Evolutionary conservation across 495 filamentous ascomycete species (phyloP).

Genomic region (Penicillium odoratum): DNA sequence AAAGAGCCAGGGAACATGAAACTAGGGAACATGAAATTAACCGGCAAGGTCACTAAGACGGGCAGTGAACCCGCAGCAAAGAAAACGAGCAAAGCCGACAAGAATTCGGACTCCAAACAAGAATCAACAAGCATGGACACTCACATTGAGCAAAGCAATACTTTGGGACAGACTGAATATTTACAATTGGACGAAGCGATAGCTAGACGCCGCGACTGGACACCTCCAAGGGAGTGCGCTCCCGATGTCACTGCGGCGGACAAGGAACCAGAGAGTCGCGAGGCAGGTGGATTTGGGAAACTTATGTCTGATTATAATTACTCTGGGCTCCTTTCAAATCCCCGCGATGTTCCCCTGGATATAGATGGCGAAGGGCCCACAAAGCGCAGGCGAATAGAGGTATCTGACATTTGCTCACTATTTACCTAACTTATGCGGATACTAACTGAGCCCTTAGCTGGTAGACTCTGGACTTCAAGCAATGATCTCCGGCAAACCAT

Average conservation of each 20-base stretch:
- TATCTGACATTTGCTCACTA: slow-evolving; percentile 15
- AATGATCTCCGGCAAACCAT: slow-evolving; percentile 9
- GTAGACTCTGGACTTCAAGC: slow-evolving; percentile 29
- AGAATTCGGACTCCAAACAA: slow-evolving; percentile 12
- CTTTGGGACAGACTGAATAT: slow-evolving; percentile 23
- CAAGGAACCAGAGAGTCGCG: slow-evolving; percentile 1
- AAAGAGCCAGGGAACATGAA: slow-evolving; percentile 33
- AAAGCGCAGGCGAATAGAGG: slow-evolving; percentile 46
- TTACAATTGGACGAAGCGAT: slow-evolving; percentile 37
- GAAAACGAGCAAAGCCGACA: slow-evolving; percentile 14
- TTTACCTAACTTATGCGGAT: neutral
- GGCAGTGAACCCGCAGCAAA: slow-evolving; percentile 18
- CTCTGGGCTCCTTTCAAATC: slow-evolving; percentile 17
- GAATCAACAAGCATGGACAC: neutral
- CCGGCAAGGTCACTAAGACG: slow-evolving; percentile 38
- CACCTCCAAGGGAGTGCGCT: slow-evolving; percentile 34
- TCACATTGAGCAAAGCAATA: slow-evolving; percentile 6
- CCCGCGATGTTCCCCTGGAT: slow-evolving; percentile 9
- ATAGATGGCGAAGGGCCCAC: slow-evolving; percentile 30
- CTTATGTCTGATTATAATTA: slow-evolving; percentile 39
- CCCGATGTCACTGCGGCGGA: slow-evolving; percentile 13
- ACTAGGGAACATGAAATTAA: slow-evolving; percentile 39
- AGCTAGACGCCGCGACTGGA: slow-evolving; percentile 46
- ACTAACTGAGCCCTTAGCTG: slow-evolving; percentile 18
- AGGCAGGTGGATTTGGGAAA: slow-evolving; percentile 24